These are phyloP conservation scores for Mytilinidion resinicola DNA, from an alignment of 495 filamentous ascomycete species.

Conservation along the genomic window DNA sequence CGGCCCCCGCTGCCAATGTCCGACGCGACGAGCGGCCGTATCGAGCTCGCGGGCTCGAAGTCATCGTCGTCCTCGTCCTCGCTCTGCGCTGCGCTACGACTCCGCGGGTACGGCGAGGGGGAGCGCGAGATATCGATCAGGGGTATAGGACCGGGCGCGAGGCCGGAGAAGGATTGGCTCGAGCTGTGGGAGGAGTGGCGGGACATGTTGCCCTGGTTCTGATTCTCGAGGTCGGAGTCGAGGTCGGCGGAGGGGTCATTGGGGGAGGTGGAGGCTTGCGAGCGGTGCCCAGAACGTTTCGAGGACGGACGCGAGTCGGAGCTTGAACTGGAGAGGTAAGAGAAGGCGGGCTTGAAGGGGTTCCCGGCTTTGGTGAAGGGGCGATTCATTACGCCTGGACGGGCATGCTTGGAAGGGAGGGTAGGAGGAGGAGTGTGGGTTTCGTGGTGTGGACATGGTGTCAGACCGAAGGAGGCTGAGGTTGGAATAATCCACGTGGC, in stretches of 20 bases:
- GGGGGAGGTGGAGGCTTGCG: slow-evolving; percentile 14
- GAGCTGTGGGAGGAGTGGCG: slow-evolving; percentile 24
- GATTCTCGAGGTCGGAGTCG: slow-evolving; percentile 19
- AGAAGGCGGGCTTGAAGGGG: slow-evolving; percentile 36
- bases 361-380: slow-evolving; percentile 20
- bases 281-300: not conserved
- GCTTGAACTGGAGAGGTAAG: slow-evolving; percentile 28
- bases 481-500: too few species aligned
- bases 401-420: too few species aligned
- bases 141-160: slow-evolving; percentile 27
- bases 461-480: too few species aligned
- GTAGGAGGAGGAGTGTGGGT: too few species aligned
- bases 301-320: slow-evolving; percentile 7
- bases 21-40: slow-evolving; percentile 21
- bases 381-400: not conserved
- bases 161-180: slow-evolving; percentile 19
- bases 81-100: slow-evolving; percentile 32
- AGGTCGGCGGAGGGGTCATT: slow-evolving; percentile 26
- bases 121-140: slow-evolving; percentile 38
- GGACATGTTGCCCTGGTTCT: slow-evolving; percentile 11
- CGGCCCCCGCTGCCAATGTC: slow-evolving; percentile 23
- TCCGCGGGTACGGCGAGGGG: slow-evolving; percentile 37
- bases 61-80: slow-evolving; percentile 40
- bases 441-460: too few species aligned
- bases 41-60: slow-evolving; percentile 23